Evolutionary conservation across 108 stramenopile genomes (phyloP).

Genomic region (Cyclotella choctawhatcheeana): DNA sequence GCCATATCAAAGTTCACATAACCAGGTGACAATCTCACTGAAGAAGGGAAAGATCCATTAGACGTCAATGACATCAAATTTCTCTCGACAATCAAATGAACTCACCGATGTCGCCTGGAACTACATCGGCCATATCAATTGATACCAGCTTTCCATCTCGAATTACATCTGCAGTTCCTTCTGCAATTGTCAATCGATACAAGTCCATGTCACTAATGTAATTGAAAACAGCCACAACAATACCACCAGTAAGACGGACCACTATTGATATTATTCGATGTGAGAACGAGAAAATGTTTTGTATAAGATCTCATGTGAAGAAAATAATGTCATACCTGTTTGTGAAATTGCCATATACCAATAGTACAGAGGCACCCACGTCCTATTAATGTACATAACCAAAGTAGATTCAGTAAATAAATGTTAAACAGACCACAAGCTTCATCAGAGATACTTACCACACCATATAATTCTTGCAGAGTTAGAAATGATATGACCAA

Average conservation of each 20-base stretch:
- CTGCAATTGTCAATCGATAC: constrained; percentile 49
- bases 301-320: no score
- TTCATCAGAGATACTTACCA: no score
- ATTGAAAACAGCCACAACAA: constrained; percentile 53
- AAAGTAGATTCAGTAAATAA: no score
- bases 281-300: no score
- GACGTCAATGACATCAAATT: no score
- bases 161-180: constrained; percentile 55
- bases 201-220: constrained; percentile 52
- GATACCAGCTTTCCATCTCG: constrained; percentile 49
- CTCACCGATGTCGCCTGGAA: constrained; percentile 70
- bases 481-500: no score
- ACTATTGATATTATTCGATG: no score
- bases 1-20: constrained; percentile 62
- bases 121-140: constrained; percentile 53
- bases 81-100: no score
- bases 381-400: no score
- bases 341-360: constrained; percentile 67
- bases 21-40: constrained; percentile 41
- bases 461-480: constrained; percentile 64
- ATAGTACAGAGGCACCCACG: constrained; percentile 41
- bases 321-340: no score
- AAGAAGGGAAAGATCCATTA: neutral
- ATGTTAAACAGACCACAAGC: no score
- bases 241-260: constrained; percentile 52